Evolutionary conservation across 2,329 filamentous ascomycete species (phyloP).

Genomic region (Aspergillus arachidicola): DNA sequence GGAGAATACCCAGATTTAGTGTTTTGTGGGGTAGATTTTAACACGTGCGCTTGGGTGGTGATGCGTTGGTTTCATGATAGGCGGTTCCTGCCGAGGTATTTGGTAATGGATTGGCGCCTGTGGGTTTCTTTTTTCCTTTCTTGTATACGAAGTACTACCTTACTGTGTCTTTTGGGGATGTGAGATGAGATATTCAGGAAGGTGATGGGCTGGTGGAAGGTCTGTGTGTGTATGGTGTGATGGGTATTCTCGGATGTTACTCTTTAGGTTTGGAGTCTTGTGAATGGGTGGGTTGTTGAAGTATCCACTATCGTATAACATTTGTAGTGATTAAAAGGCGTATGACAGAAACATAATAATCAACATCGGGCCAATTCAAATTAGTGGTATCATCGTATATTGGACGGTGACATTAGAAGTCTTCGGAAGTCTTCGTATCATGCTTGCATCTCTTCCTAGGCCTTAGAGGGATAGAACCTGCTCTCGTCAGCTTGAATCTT

Average conservation of each 20-base stretch:
- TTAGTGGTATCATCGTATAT: background rate
- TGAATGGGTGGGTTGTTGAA: background rate
- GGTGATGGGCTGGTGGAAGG: background rate
- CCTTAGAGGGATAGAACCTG: conserved; percentile 21
- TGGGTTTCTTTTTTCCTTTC: background rate
- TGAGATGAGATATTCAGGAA: background rate
- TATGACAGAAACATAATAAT: background rate
- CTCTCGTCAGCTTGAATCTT: background rate
- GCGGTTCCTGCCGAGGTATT: conserved; percentile 1
- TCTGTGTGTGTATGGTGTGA: background rate
- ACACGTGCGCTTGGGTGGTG: background rate
- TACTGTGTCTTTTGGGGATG: background rate
- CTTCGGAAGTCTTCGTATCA: background rate
- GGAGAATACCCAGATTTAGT: background rate
- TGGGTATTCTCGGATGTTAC: conserved; percentile 2
- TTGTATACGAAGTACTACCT: background rate
- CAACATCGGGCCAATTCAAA: background rate
- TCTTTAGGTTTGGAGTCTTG: background rate
- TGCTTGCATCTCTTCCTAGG: background rate
- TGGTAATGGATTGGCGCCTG: background rate
- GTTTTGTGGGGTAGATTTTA: background rate
- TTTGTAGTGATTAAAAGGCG: background rate
- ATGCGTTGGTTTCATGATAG: background rate
- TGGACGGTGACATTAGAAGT: background rate
- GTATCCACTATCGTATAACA: conserved; percentile 1